phyloP scores from a whole-genome alignment of 1,284 basidiomycete species.

The Ustilago xerochloae region DNA sequence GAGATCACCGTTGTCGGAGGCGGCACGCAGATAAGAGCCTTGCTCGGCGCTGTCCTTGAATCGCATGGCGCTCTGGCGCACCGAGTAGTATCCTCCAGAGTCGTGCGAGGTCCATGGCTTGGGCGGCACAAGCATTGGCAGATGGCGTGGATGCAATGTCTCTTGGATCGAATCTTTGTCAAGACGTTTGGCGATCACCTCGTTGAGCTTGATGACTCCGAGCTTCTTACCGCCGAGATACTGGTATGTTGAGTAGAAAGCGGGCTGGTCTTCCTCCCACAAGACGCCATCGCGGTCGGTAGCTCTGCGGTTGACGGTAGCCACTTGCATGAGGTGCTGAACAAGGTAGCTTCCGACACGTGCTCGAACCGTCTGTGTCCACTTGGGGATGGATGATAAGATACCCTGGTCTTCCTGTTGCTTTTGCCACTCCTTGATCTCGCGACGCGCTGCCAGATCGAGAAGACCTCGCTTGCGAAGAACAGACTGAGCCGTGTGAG shows the following conservation, averaged over 20 bases:
- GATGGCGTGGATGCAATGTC: constrained; percentile 87
- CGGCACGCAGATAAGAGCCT: constrained; percentile 80
- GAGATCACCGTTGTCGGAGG: constrained; percentile 80
- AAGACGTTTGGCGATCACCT: constrained; percentile 80
- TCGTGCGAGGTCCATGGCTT: constrained; percentile 85
- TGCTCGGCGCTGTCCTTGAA: constrained; percentile 93
- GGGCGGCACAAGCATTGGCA: constrained; percentile 94
- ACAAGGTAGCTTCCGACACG: constrained; percentile 86
- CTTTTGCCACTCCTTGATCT: constrained; percentile 66
- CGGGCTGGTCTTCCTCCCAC: constrained; percentile 81
- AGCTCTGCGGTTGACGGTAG: constrained; percentile 77
- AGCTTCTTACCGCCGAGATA: constrained; percentile 91
- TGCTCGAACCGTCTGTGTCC: constrained; percentile 78
- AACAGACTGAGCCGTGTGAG: constrained; percentile 47
- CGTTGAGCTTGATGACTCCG: constrained; percentile 89
- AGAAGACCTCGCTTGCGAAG: constrained; percentile 50
- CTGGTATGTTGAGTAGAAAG: constrained; percentile 92
- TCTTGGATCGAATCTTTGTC: constrained; percentile 81
- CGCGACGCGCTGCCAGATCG: constrained; percentile 54
- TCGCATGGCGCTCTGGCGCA: constrained; percentile 75
- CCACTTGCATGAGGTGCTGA: constrained; percentile 83
- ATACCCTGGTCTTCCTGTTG: constrained; percentile 73
- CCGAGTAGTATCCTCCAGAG: constrained; percentile 81
- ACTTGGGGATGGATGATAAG: constrained; percentile 77
- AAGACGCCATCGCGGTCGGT: constrained; percentile 59